Conservation (phyloP, 176 grass and related monocot species). For the Musa beccarii region DNA sequence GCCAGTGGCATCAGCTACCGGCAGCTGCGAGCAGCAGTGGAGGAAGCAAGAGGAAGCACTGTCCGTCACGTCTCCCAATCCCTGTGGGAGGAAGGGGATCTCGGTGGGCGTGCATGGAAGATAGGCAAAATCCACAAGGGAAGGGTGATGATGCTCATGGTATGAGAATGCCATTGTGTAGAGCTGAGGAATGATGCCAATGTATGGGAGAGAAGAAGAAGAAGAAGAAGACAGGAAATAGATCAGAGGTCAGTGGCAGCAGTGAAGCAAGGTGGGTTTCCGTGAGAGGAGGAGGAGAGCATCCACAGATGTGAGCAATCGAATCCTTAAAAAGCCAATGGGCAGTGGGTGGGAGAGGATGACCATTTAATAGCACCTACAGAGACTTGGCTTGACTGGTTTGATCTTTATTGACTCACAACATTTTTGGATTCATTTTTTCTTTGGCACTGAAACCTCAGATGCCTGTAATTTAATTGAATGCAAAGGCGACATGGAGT, state of each 20-base stretch:
- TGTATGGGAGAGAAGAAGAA: not conserved
- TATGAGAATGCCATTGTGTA: conserved; percentile 8
- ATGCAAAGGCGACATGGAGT: too few relatives aligned
- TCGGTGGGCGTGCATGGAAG: conserved; percentile 10
- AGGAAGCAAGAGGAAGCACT: conserved; percentile 7
- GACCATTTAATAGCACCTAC: not conserved
- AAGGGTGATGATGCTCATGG: not conserved
- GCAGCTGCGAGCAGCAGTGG: conserved; percentile 10
- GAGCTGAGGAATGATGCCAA: not conserved
- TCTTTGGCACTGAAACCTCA: too few relatives aligned
- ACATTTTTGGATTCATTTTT: too few relatives aligned
- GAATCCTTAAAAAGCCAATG: not conserved
- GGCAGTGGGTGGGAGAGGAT: not conserved
- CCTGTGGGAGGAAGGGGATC: conserved; percentile 1
- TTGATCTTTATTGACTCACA: not conserved
- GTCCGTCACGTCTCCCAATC: not conserved
- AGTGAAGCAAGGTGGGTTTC: not conserved
- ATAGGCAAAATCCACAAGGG: not conserved
- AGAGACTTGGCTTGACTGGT: not conserved
- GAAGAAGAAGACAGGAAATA: not conserved
- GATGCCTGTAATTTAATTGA: too few relatives aligned
- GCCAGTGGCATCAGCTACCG: not conserved
- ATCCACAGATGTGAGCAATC: not conserved
- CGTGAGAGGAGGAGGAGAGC: not conserved
- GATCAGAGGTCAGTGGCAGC: too few relatives aligned